Percentiles rank a stretch among this genome's conserved stretches.
phyloP scores from a whole-genome alignment of 345 rosid genomes.

The Turnera subulata region DNA sequence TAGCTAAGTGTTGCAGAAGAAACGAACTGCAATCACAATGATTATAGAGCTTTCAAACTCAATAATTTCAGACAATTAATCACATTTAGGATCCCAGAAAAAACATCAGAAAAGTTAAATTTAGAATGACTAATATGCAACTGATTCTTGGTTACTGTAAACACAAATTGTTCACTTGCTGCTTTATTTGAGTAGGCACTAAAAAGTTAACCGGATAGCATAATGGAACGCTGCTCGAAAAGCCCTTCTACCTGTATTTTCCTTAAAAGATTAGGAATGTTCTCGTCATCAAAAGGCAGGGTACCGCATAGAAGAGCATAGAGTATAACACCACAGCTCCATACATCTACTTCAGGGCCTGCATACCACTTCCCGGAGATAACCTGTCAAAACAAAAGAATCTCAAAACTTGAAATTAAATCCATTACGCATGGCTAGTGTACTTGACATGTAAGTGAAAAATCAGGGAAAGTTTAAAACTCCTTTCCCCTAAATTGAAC shows the following conservation, averaged over 20 bases:
- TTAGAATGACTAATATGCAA: too few species aligned
- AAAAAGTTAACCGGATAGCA: too few species aligned
- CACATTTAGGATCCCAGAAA: too few species aligned
- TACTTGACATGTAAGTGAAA: background rate
- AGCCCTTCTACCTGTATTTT: slow-evolving; percentile 67
- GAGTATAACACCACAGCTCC: slow-evolving; percentile 98
- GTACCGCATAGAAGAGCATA: slow-evolving; percentile 94
- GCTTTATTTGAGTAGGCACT: too few species aligned
- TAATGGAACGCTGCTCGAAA: too few species aligned
- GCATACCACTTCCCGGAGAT: slow-evolving; percentile 82
- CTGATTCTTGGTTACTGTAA: too few species aligned
- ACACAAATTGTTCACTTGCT: too few species aligned
- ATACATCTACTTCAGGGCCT: slow-evolving; percentile 97
- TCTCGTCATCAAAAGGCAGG: slow-evolving; percentile 95
- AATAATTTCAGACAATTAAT: too few species aligned
- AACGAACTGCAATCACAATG: too few species aligned
- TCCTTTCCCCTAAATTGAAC: slow-evolving; percentile 1
- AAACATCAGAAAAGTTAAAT: too few species aligned
- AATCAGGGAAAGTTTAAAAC: background rate
- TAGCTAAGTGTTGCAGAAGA: too few species aligned
- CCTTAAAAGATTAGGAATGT: slow-evolving; percentile 81
- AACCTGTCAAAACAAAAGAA: slow-evolving; percentile 44
- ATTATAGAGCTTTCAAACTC: too few species aligned
- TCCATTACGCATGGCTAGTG: background rate
- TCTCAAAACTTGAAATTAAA: background rate